These are phyloP conservation scores for Clonostachys rosea DNA, from an alignment of 2,329 filamentous ascomycete species.

Conservation along the genomic window DNA sequence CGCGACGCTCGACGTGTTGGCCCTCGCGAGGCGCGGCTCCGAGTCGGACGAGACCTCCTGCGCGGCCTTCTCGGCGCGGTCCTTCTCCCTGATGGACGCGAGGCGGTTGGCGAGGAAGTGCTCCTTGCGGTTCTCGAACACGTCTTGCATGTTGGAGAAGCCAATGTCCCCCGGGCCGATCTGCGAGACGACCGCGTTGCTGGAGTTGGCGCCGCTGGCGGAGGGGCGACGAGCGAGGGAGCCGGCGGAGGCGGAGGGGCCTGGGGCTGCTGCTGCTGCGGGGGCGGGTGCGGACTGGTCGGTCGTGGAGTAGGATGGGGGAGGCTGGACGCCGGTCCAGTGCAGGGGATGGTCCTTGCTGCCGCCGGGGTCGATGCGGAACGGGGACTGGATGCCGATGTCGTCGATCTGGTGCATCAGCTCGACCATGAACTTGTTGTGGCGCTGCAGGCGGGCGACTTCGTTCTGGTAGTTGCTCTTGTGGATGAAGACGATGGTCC, in stretches of 20 bases:
- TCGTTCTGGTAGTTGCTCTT: conserved; percentile 98
- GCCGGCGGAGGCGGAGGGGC: neutral
- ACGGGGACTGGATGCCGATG: conserved; percentile 78
- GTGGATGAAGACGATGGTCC: conserved; percentile 97
- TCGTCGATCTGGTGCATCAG: conserved; percentile 83
- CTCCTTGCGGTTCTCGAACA: conserved; percentile 36
- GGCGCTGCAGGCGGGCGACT: conserved; percentile 78
- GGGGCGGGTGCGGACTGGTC: conserved; percentile 5
- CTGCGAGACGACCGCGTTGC: conserved; percentile 6
- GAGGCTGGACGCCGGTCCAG: conserved; percentile 29
- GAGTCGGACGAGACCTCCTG: conserved; percentile 8
- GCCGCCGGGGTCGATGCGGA: conserved; percentile 56
- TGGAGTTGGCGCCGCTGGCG: conserved; percentile 7
- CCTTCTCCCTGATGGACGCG: conserved; percentile 30
- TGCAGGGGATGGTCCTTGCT: conserved; percentile 65
- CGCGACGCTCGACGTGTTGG: conserved; percentile 18
- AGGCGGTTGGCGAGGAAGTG: conserved; percentile 24
- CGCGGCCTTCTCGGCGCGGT: conserved; percentile 15
- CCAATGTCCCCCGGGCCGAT: conserved; percentile 17
- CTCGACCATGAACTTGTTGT: conserved; percentile 92
- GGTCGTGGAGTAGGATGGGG: conserved; percentile 22
- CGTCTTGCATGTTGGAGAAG: conserved; percentile 36
- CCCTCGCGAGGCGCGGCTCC: conserved; percentile 8
- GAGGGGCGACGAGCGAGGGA: conserved; percentile 5
- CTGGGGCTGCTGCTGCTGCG: neutral